phyloP scores from a whole-genome alignment of 148 eudicot genomes.

The Talinum fruticosum region DNA sequence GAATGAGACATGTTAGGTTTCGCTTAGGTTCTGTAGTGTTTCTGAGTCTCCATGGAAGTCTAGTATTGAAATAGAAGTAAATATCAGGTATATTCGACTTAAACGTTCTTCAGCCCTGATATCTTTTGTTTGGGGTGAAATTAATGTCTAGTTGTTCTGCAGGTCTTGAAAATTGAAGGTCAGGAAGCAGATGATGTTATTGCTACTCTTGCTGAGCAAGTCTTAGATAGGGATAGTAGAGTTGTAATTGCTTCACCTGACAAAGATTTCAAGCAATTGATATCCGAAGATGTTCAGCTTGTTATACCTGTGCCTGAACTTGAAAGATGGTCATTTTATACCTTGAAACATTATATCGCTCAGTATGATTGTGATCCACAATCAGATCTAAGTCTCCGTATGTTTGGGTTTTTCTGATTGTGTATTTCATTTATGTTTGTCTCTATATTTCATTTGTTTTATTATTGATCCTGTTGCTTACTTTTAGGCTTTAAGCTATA shows the following conservation, averaged over 20 bases:
- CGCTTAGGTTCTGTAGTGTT: background rate
- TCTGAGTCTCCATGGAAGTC: background rate
- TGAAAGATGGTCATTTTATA: conserved; percentile 90
- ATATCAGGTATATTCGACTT: background rate
- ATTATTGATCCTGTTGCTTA: background rate
- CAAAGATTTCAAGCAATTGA: conserved; percentile 96
- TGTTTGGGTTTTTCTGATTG: conserved; percentile 26
- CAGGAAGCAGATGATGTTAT: conserved; percentile 96
- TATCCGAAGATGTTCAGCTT: conserved; percentile 90
- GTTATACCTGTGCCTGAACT: conserved; percentile 77
- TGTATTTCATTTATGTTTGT: background rate
- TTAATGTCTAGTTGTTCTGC: conserved; percentile 10
- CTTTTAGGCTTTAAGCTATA: background rate
- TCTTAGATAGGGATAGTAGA: conserved; percentile 44
- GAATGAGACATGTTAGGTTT: background rate
- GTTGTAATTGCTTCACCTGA: conserved; percentile 95
- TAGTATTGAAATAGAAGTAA: background rate
- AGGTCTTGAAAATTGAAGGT: conserved; percentile 73
- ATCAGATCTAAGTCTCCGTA: conserved; percentile 88
- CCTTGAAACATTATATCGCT: conserved; percentile 77
- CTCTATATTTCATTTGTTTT: conserved; percentile 2
- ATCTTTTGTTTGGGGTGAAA: background rate
- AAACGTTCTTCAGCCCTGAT: background rate
- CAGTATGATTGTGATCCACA: conserved; percentile 84
- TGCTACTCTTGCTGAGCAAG: conserved; percentile 74